Evolutionary conservation across 1,284 basidiomycete genomes (phyloP).

Genomic region (Irpex rosettiformis): DNA sequence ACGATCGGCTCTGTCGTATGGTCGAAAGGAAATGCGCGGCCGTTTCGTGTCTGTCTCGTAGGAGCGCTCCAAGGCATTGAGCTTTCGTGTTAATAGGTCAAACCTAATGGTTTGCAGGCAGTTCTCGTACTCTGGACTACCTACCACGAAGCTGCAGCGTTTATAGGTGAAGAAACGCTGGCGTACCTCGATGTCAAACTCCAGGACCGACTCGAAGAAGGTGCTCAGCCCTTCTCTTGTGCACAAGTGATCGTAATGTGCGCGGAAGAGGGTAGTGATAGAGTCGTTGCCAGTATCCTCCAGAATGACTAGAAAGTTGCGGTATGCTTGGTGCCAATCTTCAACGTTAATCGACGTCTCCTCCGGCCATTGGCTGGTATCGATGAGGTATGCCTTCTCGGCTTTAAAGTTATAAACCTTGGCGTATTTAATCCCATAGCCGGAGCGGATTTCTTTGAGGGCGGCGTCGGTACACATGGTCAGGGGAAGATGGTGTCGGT

Average conservation of each 20-base stretch:
- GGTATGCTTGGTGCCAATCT: constrained; percentile 11
- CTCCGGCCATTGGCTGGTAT: constrained; percentile 4
- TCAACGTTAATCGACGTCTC: constrained; percentile 3
- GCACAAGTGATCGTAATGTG: constrained; percentile 4
- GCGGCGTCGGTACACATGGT: constrained; percentile 12
- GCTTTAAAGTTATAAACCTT: constrained; percentile 2
- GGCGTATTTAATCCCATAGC: not conserved
- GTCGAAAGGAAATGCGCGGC: too few species aligned
- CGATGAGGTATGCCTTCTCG: constrained; percentile 5
- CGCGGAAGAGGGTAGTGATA: constrained; percentile 3
- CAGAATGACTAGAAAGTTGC: constrained; percentile 8
- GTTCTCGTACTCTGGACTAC: not conserved
- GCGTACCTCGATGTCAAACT: constrained; percentile 11
- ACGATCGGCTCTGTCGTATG: not conserved
- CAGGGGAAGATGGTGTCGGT: constrained; percentile 9
- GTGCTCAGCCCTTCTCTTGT: not conserved
- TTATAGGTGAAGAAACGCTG: constrained; percentile 5
- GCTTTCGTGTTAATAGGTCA: not conserved
- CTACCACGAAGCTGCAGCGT: not conserved
- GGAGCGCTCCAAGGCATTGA: not conserved
- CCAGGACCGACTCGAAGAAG: constrained; percentile 5
- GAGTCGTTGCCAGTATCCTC: not conserved
- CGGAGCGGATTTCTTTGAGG: not conserved
- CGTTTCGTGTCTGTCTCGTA: too few species aligned
- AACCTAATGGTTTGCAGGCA: not conserved